Base-by-base conservation (phyloP, 768 basidiomycete genomes). In the Lentinula lateritia region DNA sequence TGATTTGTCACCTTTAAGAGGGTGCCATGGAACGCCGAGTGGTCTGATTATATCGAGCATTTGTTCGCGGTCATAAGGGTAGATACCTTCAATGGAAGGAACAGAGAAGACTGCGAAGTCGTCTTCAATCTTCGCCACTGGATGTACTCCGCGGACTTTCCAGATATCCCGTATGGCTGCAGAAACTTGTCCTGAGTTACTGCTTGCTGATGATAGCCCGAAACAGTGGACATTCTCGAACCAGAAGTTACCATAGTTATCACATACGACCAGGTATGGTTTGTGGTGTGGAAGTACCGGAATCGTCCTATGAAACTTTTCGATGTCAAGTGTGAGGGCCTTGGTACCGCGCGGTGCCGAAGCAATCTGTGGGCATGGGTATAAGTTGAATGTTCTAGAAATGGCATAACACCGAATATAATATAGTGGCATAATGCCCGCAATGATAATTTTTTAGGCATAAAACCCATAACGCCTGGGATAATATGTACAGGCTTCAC, bases 71-170 rank as follows among this genome's bases (percentile, higher is more conserved):
- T 63, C 56, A n/a, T 65, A 67, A 0, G 32, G 16, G 46, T 41
- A 52, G n/a, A 34, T 7, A 57, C 36, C 55, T n/a, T n/a, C n/a
- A n/a, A 2, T 7, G 16, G 35, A 15, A 8, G 67, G 70, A 16
- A 50, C 62, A 0, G 43, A 59, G 34, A 74, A 66, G 1, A 69
- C 23, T 10, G 65, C 50, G 52, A 73, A 64, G 41, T 78, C 71
- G 61, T 78, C 74, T 0, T 72, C 74, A 68, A 71, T 71, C 43
- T 73, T 72, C n/a, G 62, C 46, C 6, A 58, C 46, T 23, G 43
- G 58, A 20, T 28, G 2, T 23, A 67, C 39, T 9, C 42, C 18
- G 7, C 43, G 2, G 23, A 9, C 20, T 6, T 58, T 36, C 53
- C 62, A 60, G 53, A 69, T 63, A 48, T 65, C 64, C 5, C 46